Conservation (phyloP, 768 basidiomycete genomes). For the Pleurotus cornucopiae region DNA sequence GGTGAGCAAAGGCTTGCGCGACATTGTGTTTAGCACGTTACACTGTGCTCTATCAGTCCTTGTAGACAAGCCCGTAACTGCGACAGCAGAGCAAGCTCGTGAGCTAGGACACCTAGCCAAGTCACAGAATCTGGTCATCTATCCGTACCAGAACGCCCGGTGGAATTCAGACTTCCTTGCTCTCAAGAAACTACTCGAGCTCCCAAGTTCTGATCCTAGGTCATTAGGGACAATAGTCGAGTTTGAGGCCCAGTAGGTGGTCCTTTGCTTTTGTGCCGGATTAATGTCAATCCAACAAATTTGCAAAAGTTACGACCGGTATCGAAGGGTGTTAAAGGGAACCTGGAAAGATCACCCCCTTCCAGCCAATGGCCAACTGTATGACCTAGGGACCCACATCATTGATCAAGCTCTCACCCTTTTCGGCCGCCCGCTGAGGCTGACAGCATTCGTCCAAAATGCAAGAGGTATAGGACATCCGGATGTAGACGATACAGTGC, state of each 20-base stretch:
- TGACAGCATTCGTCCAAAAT: slow-evolving; percentile 72
- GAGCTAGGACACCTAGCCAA: slow-evolving; percentile 59
- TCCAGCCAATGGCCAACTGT: slow-evolving; percentile 62
- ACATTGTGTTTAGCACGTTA: not conserved
- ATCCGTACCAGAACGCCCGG: slow-evolving; percentile 70
- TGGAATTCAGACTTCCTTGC: slow-evolving; percentile 80
- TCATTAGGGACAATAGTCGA: slow-evolving; percentile 62
- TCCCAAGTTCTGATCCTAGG: slow-evolving; percentile 45
- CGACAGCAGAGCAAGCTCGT: slow-evolving; percentile 51
- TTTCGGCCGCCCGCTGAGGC: slow-evolving; percentile 66
- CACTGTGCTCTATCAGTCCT: slow-evolving; percentile 41
- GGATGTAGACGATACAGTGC: slow-evolving; percentile 63
- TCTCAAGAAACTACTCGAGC: slow-evolving; percentile 50
- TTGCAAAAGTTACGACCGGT: slow-evolving; percentile 64
- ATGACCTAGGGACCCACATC: slow-evolving; percentile 77
- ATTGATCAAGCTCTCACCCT: slow-evolving; percentile 74
- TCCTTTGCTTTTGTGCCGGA: not conserved
- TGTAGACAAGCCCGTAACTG: slow-evolving; percentile 76
- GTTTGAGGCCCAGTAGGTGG: slow-evolving; percentile 69
- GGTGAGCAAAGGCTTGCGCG: slow-evolving; percentile 29
- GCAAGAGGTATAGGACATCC: slow-evolving; percentile 57
- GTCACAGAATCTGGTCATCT: slow-evolving; percentile 58
- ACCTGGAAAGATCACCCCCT: slow-evolving; percentile 76
- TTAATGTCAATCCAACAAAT: not conserved
- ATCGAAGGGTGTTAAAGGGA: slow-evolving; percentile 56